Percentiles rank a stretch among this genome's conserved stretches.
These are phyloP conservation scores for Cryptococcus amylolentus DNA, from an alignment of 1,284 basidiomycete genomes.

Conservation along the genomic window DNA sequence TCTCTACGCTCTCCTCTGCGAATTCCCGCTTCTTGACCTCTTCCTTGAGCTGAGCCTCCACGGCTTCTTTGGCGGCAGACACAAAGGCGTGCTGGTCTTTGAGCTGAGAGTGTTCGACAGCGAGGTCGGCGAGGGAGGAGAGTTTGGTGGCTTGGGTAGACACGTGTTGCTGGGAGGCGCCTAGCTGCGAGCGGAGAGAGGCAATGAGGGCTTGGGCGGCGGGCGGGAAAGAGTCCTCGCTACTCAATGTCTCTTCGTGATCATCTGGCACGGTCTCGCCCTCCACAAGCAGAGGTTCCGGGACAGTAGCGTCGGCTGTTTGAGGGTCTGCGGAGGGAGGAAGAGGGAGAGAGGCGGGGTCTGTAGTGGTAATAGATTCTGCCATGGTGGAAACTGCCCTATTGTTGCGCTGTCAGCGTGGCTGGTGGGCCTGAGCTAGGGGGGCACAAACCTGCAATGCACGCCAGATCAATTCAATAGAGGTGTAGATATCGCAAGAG, in stretches of 20 bases:
- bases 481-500: too few relatives aligned
- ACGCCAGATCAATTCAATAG: too few relatives aligned
- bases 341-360: slow-evolving; percentile 13
- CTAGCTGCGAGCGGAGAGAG: slow-evolving; percentile 24
- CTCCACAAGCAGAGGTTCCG: background rate
- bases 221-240: background rate
- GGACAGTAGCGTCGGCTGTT: background rate
- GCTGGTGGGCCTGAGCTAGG: too few relatives aligned
- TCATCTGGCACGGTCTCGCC: background rate
- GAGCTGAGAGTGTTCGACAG: slow-evolving; percentile 37
- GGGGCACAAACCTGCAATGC: too few relatives aligned
- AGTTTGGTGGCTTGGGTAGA: slow-evolving; percentile 27
- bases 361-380: background rate
- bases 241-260: background rate
- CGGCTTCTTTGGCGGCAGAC: slow-evolving; percentile 42
- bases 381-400: background rate
- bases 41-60: slow-evolving; percentile 61
- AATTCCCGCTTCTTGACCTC: slow-evolving; percentile 63
- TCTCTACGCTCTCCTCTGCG: slow-evolving; percentile 73
- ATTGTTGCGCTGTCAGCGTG: too few relatives aligned
- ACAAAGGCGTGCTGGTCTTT: slow-evolving; percentile 42
- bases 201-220: slow-evolving; percentile 17
- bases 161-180: slow-evolving; percentile 24
- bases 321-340: slow-evolving; percentile 11
- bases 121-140: slow-evolving; percentile 27